Base-by-base conservation (phyloP, 768 basidiomycete species). In the Gymnopilus junonius region DNA sequence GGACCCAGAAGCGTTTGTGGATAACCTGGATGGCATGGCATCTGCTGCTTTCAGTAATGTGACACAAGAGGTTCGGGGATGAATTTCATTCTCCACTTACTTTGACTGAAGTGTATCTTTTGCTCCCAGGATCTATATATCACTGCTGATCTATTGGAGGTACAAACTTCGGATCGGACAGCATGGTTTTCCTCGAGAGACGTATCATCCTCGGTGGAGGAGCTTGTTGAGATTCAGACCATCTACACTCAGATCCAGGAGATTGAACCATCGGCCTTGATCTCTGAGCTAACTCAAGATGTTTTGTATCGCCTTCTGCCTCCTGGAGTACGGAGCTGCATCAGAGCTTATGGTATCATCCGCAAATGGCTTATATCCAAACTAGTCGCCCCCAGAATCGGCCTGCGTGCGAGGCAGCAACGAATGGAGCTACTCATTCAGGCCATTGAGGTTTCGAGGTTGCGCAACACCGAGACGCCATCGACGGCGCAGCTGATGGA, bases 341-440 rank as follows among this genome's bases (percentile, higher is more conserved):
- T 93, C 63, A 85, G 92, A 17, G 92, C 91, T 0, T 91, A 91
- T 71, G 82, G 79, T 39, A 88, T 92, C 63, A 79, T 94, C 31
- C 88, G 91, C 29, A 93, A 90, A 75, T 95, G 93, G 92, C 74
- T 90, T 3, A 82, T 93, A 55, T 82, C 87, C 10, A 89, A 88
- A 73, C 77, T 95, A 23, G 84, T 88, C 2, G 83, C 86, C 0
- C 84, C 88, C 0, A 82, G 83, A 35, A 72, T 95, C 25, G 90
- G 91, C 5, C 75, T 88, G 27, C 84, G 85, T 12, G 75, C 74
- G 10, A 84, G 93, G 15, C 90, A 93, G 67, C 79, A 83, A 4
- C 84, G 93, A 29, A 89, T 94, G 82, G 92, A 94, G 61, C 73
- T 88, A 40, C 75, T 91, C 43, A 77, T 95, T 34, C 85, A 83